Evolutionary conservation across 2,329 filamentous ascomycete species (phyloP).

Genomic region (Trichophyton mentagrophytes): DNA sequence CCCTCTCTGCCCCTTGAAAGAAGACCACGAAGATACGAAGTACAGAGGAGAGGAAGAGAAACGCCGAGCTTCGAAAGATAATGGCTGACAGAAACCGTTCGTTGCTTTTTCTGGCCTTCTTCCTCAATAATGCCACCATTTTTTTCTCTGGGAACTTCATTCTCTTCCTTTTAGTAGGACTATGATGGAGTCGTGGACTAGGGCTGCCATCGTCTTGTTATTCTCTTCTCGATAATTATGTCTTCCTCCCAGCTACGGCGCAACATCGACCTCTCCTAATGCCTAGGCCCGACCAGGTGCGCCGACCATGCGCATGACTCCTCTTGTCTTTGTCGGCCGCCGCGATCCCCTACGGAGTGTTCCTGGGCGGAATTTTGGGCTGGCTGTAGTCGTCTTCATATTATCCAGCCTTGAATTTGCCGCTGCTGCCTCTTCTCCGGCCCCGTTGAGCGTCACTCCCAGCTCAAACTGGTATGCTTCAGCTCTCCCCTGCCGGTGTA

Average conservation of each 20-base stretch:
- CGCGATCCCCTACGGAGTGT: neutral
- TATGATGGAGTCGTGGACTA: neutral
- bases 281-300: neutral
- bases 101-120: neutral
- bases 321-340: neutral
- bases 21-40: neutral
- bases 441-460: conserved; percentile 8
- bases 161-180: neutral
- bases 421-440: neutral
- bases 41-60: neutral
- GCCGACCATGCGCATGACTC: conserved; percentile 1
- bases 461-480: conserved; percentile 9
- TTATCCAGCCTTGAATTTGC: neutral
- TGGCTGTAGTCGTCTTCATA: conserved; percentile 1
- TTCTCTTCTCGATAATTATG: neutral
- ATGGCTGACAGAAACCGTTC: neutral
- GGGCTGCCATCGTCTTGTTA: neutral
- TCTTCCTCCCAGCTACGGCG: neutral
- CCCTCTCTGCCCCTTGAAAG: too few species aligned
- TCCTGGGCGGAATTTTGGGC: neutral
- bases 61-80: neutral
- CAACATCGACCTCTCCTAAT: neutral
- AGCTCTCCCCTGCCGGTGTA: neutral
- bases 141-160: neutral
- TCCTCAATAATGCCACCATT: neutral